Conservation (phyloP, 139 green algal species). For the Dunaliella primolecta region DNA sequence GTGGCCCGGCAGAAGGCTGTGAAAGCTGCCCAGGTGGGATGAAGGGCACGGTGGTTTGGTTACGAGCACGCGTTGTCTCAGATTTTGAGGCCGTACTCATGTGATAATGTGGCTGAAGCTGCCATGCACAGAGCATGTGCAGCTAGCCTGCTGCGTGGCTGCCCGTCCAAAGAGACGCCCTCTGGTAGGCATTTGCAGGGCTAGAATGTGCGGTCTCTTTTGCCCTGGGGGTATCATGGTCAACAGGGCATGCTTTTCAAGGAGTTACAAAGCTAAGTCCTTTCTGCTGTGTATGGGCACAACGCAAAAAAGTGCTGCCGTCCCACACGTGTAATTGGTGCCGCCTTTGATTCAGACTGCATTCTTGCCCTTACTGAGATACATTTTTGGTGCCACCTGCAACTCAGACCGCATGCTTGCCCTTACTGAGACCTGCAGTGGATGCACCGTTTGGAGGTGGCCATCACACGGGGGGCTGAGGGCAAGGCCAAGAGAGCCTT, state of each 20-base stretch:
- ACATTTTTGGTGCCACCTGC: not conserved
- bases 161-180: not conserved
- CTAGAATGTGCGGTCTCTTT: too few relatives aligned
- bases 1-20: constrained; percentile 44
- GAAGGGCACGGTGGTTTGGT: not conserved
- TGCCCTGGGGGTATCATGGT: too few relatives aligned
- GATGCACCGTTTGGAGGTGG: constrained; percentile 67
- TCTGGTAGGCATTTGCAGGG: not conserved
- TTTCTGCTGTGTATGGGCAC: too few relatives aligned
- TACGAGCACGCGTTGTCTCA: too few relatives aligned
- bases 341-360: not conserved
- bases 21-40: constrained; percentile 31
- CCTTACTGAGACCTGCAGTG: constrained; percentile 19
- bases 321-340: not conserved
- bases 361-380: not conserved
- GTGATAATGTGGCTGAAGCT: too few relatives aligned
- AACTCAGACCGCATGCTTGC: not conserved
- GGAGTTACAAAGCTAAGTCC: too few relatives aligned
- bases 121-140: not conserved
- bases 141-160: not conserved
- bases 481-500: constrained; percentile 67
- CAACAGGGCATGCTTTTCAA: too few relatives aligned
- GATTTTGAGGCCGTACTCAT: too few relatives aligned
- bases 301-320: not conserved
- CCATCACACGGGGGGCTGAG: constrained; percentile 68